Evolutionary conservation across 768 basidiomycete species (phyloP), one percentile per base, ranked within the genome.

Genomic region (Paxillus involutus): DNA sequence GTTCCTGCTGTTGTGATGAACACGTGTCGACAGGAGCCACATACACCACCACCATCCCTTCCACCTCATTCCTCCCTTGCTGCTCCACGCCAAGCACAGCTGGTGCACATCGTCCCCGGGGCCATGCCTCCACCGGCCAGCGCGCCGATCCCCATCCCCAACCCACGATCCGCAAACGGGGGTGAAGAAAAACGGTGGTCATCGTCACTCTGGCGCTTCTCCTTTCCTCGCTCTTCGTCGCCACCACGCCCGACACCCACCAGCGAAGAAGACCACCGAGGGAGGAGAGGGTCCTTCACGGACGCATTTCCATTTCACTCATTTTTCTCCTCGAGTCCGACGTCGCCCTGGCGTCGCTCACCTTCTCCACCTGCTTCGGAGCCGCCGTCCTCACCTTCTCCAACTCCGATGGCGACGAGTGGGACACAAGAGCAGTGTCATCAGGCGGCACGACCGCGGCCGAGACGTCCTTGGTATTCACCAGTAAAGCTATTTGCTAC

Each of bases 391-490:
- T 55, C 70, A 64, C 58, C 68, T 63, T 66, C 36, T 41, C 47
- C 59, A 66, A 65, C 55, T 57, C 63, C 63, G 59, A 59, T 49
- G 37, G 40, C 57, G 52, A 65, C 61, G 52, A 44, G 57, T 59
- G 66, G 60, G 59, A 66, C 69, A 59, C 65, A 63, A 43, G 66
- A 66, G 46, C 64, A 64, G 37, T 72, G 70, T 62, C 71, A 71
- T 37, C 65, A 70, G 48, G 70, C 59, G 19, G 62, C 65, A 35
- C 65, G 70, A 32, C 68, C 69, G 58, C 73, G 78, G 53, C 68
- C 78, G 53, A 73, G 75, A 61, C 75, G 78, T 36, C 71, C 75
- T 59, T 84, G 82, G 82, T 82, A 83, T 65, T 77, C 77, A 50
- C 75, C 80, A 29, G 77, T 77, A 66, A 77, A 77, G 67, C 63